phyloP scores from a whole-genome alignment of 768 basidiomycete genomes.

The Naganishia vaughanmartiniae region DNA sequence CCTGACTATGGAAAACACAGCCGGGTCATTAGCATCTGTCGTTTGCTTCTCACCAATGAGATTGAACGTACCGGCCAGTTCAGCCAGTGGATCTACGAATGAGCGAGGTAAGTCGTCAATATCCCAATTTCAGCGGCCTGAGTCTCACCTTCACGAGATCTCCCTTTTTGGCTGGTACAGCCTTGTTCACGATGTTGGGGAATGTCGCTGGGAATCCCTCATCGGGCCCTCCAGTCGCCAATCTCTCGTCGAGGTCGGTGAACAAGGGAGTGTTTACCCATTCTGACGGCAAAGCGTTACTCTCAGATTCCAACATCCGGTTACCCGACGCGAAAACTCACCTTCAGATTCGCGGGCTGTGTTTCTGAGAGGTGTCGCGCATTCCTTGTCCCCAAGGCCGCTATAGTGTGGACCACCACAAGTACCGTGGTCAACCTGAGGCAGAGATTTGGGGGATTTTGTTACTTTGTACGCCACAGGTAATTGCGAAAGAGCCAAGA shows the following conservation, averaged over 20 bases:
- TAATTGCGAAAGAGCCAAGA: neutral
- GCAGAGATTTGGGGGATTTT: neutral
- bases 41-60: too few species aligned
- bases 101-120: neutral
- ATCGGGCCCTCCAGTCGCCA: neutral
- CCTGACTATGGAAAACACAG: neutral
- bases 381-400: neutral
- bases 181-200: neutral
- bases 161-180: neutral
- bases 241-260: neutral
- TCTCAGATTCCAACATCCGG: neutral
- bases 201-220: neutral
- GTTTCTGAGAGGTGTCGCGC: neutral
- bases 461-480: neutral
- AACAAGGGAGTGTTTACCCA: neutral
- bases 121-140: neutral
- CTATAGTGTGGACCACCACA: neutral
- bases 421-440: neutral
- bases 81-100: neutral
- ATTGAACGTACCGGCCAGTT: constrained; percentile 13
- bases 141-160: constrained; percentile 1
- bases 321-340: neutral
- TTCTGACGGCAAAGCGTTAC: neutral
- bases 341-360: neutral
- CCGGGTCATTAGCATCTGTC: neutral